phyloP scores from a whole-genome alignment of 306 rosid genomes.

The Ormosia semicastrata region DNA sequence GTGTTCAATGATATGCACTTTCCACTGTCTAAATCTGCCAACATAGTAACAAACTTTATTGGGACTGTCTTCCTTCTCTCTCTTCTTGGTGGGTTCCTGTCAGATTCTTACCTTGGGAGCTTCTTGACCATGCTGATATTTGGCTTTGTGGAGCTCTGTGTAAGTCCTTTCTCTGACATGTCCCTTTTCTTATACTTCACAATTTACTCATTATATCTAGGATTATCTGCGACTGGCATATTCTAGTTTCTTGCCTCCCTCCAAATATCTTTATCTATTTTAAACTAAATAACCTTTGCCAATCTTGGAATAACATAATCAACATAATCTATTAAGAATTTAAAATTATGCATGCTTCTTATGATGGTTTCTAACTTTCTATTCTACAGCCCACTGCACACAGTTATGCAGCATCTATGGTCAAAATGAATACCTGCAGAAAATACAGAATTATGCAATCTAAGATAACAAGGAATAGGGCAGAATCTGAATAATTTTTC shows the following conservation, averaged over 20 bases:
- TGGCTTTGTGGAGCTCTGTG: conserved; percentile 60
- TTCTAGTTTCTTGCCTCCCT: conserved; percentile 21
- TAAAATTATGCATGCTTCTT: background rate
- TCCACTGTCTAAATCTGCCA: conserved; percentile 61
- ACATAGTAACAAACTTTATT: conserved; percentile 58
- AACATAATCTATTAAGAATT: no score
- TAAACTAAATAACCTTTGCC: background rate
- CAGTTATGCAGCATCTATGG: background rate
- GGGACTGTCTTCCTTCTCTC: conserved; percentile 66
- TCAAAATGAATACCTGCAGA: background rate
- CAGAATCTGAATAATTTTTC: no score
- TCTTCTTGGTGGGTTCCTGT: conserved; percentile 63
- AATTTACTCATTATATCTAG: background rate
- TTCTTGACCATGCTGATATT: conserved; percentile 60
- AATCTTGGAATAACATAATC: background rate
- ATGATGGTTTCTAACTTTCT: background rate
- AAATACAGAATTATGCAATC: background rate
- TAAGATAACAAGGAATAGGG: background rate
- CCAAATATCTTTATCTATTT: background rate
- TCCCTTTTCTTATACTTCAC: background rate
- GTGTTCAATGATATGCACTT: conserved; percentile 65
- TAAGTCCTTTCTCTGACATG: conserved; percentile 21
- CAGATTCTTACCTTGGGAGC: conserved; percentile 70
- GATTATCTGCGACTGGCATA: conserved; percentile 12
- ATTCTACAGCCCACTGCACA: background rate